A percentile compares a stretch with the other conserved stretches of the same genome.
phyloP scores from a whole-genome alignment of 2,329 filamentous ascomycete species.

The Fonsecaea multimorphosa region DNA sequence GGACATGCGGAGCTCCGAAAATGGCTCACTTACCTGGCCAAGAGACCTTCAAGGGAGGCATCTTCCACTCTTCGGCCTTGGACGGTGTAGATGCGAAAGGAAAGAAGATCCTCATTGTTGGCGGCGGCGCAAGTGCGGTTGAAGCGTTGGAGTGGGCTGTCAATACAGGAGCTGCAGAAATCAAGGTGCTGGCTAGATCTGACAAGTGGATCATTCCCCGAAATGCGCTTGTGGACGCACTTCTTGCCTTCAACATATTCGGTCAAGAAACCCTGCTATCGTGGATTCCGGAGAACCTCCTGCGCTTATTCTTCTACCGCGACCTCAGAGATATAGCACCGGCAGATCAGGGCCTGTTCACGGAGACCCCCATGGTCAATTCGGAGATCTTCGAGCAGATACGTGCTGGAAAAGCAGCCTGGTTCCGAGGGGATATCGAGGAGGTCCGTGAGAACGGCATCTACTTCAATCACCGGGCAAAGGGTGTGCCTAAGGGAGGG shows the following conservation, averaged over 20 bases:
- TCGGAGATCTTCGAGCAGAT: conserved; percentile 78
- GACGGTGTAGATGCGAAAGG: conserved; percentile 74
- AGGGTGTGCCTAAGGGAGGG: conserved; percentile 76
- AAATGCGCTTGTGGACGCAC: conserved; percentile 73
- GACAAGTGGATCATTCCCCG: conserved; percentile 90
- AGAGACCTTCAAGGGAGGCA: conserved; percentile 71
- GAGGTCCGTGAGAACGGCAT: conserved; percentile 69
- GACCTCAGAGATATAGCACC: conserved; percentile 78
- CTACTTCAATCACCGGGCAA: conserved; percentile 71
- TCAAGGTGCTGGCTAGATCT: conserved; percentile 74
- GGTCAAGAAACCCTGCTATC: conserved; percentile 77
- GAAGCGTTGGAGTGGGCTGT: conserved; percentile 82
- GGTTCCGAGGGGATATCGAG: conserved; percentile 81
- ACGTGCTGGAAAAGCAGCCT: conserved; percentile 72
- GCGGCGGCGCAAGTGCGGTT: conserved; percentile 79
- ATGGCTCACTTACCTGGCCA: conserved; percentile 73
- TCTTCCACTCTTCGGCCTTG: conserved; percentile 77
- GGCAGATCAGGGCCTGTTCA: conserved; percentile 73
- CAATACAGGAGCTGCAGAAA: conserved; percentile 68
- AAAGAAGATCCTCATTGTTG: conserved; percentile 78
- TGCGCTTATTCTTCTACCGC: conserved; percentile 81
- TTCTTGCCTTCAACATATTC: conserved; percentile 79
- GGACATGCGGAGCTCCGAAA: conserved; percentile 80
- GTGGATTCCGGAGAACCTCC: conserved; percentile 76
- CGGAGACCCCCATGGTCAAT: conserved; percentile 86